Evolutionary conservation across 2,329 filamentous ascomycete species (phyloP), one percentile per base, ranked within the genome.

Genomic region (Cladophialophora carrionii): DNA sequence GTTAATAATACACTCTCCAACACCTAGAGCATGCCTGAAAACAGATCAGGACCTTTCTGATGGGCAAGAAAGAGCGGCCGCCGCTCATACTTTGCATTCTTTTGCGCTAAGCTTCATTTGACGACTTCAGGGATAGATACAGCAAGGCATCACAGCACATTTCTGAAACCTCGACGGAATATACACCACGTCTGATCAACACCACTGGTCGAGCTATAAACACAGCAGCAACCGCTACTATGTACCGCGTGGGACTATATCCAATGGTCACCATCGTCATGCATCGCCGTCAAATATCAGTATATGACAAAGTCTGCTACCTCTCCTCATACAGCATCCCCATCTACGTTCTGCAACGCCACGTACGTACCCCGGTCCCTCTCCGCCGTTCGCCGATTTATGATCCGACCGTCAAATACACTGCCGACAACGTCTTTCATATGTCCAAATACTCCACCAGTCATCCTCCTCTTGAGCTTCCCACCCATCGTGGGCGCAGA

Each of bases 261-360:
- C 37, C 37, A 43, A 43, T 20, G 37, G 8, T 14, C 17, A 17
- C 37, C 37, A 43, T n/a, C 6, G 24, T 10, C 46, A 7, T 51
- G 20, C 20, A 26, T 14, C 41, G 9, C 9, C 24, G 5, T 9
- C 14, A 51, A 51, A 5, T 26, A 29, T 17, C 3, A 12, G 3
- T 51, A 29, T 34, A 32, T 53, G 31, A n/a, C 29, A 54, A 54
- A 9, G 14, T 14, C 26, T 20, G 20, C 57, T 10, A 7, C 17
- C 31, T 41, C 4, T 17, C 26, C 10, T 52, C 51, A 60, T 29
- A 60, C 57, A 12, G 57, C 57, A 26, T 60, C 57, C 14, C 29
- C 57, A 61, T 82, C 80, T 10, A 81, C 78, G 4, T 76, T 79
- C 67, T 78, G 77, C 26, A 82, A 71, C 2, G 80, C 80, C 22